Base-by-base conservation (phyloP, 495 filamentous ascomycete genomes). In the Hypoxylon subgilvum region DNA sequence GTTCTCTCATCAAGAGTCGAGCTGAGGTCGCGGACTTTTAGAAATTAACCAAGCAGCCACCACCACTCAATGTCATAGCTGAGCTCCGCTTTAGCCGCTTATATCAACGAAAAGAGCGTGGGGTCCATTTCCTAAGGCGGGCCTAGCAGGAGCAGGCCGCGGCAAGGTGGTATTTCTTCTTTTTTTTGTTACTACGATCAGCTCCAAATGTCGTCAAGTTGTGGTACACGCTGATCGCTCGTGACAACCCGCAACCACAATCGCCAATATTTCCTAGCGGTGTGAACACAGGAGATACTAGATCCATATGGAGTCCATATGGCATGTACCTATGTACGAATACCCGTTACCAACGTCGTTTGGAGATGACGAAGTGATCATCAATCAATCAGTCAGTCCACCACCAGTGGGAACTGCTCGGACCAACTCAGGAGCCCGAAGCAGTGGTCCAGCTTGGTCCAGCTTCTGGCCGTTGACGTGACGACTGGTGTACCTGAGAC, bases 31-130 rank as follows among this genome's bases (percentile, higher is more conserved):
- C 44, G 32, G 42, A 19, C 25, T 31, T 53, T 4, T 12, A 50
- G 27, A 43, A 49, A 58, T 46, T 49, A 63, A n/a, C 39, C 52
- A 57, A 57, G 43, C 52, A 47, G 25, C 53, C 31, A 56, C 53
- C 43, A 53, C 53, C 43, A 48, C 34, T 39, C 36, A 35, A 50
- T 50, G 53, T 50, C 54, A 46, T 58, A 53, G 19, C 53, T 63
- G 52, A 57, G 52, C 60, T 63, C 60, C 60, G 60, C 60, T 57
- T 63, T 63, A 63, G 53, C 52, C 53, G 52, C 60, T 48, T 63
- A 48, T 35, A 41, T 38, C 22, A 46, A 13, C 5, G 14, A 34
- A 53, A 44, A 19, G 18, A 45, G 43, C 48, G 53, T 64, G 54
- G 61, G 61, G 54, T 64, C 58, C 43, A 43, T 49, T 35, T 34